Base-by-base conservation (phyloP, 768 basidiomycete genomes). In the Tephrocybe sp. region DNA sequence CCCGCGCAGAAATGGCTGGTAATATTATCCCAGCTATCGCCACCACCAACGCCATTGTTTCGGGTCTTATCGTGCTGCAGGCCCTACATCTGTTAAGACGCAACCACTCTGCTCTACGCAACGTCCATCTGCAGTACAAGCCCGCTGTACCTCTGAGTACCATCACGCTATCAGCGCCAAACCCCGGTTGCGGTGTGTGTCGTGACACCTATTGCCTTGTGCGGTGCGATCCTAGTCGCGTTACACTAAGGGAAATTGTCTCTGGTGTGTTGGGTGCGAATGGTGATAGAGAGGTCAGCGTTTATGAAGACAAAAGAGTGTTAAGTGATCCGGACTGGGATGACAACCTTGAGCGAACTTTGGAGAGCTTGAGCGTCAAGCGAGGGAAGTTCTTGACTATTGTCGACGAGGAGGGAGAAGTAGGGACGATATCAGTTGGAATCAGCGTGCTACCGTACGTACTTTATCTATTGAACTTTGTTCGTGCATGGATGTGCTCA, bases 11-110 rank as follows among this genome's bases (percentile, higher is more conserved):
- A 69, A 98, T 97, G 91, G 97, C 97, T 0, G 97, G 97, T 9
- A 99, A 99, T 68, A 98, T 99, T 60, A 99, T 98, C 55, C 97
- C 97, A 5, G 97, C 97, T 1, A 98, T 99, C 59, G 97, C 97
- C 4, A 99, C 97, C 3, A 99, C 97, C 19, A 99, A 99, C 64
- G 97, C 97, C 9, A 91, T 99, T 66, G 84, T 98, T 57, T 88
- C 97, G 0, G 97, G 95, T 0, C 73, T 95, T 31, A 93, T 98
- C 62, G 94, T 98, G 19, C 77, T 97, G 38, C 94, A 97, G 65
- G 89, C 94, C 0, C 70, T 97, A 18, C 87, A 93, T 49, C 74
- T 97, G 36, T 75, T 98, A 29, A 84, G 82, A 30, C 80, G 77
- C 57, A 79, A 76, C 11, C 80, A 85, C 60, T 60, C 71, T 29